A percentile compares a stretch with the other conserved stretches of the same genome.
Conservation (phyloP, 768 basidiomycete genomes). For the Russula sp. region DNA sequence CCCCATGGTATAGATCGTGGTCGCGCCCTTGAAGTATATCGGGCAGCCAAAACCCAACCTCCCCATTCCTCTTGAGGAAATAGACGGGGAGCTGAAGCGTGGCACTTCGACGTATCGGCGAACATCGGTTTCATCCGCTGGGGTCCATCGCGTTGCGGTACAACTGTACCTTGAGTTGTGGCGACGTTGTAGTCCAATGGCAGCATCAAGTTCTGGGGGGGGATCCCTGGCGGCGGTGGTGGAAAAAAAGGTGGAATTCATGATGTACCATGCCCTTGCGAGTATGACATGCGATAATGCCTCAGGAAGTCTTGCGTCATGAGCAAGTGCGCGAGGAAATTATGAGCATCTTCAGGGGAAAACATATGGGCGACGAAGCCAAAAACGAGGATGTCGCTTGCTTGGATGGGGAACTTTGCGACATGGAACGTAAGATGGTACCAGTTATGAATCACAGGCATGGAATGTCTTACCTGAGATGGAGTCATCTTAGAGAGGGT, state of each 20-base stretch:
- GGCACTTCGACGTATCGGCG: constrained; percentile 13
- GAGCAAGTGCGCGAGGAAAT: constrained; percentile 11
- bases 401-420: background rate
- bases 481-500: background rate
- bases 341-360: background rate
- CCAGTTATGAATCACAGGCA: background rate
- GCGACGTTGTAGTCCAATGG: background rate
- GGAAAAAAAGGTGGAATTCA: background rate
- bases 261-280: constrained; percentile 7
- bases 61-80: constrained; percentile 4
- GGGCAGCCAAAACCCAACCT: constrained; percentile 5
- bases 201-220: background rate
- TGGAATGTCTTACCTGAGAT: background rate
- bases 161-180: background rate
- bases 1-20: background rate
- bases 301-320: background rate
- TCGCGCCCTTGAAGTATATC: constrained; percentile 19
- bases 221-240: background rate
- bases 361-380: constrained; percentile 11
- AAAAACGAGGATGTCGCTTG: constrained; percentile 7
- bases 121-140: constrained; percentile 11
- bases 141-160: constrained; percentile 23
- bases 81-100: constrained; percentile 9
- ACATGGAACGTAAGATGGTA: background rate
- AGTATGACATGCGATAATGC: background rate